phyloP scores from a whole-genome alignment of 2,329 filamentous ascomycete species.

The Botrytis porri region DNA sequence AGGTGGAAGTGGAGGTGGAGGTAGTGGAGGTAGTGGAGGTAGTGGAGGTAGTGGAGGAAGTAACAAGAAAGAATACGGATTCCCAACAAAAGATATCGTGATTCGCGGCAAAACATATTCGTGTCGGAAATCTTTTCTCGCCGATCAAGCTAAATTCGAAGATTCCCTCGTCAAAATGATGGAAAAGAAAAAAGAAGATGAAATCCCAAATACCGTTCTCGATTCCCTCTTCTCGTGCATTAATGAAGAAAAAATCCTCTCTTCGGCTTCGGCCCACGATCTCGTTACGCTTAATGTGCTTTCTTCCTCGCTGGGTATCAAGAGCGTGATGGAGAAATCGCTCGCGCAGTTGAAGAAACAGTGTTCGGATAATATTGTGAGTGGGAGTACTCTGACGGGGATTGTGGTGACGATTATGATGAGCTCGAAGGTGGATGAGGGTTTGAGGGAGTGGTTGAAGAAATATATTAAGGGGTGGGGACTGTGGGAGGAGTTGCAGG shows the following conservation, averaged over 20 bases:
- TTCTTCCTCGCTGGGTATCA: constrained; percentile 24
- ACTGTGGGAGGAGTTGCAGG: background rate
- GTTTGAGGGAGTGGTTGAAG: constrained; percentile 29
- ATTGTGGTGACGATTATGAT: constrained; percentile 26
- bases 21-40: too few relatives aligned
- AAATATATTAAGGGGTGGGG: constrained; percentile 21
- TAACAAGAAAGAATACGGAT: constrained; percentile 21
- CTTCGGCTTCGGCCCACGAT: constrained; percentile 25
- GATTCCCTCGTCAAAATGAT: constrained; percentile 29
- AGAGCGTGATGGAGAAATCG: constrained; percentile 26
- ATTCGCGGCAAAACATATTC: constrained; percentile 31
- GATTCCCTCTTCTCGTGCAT: constrained; percentile 32
- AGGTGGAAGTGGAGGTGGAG: background rate
- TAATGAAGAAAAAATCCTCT: constrained; percentile 28
- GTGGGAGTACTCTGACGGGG: constrained; percentile 13
- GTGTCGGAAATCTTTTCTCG: constrained; percentile 30
- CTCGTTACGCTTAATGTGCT: constrained; percentile 33
- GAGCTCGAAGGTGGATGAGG: constrained; percentile 30
- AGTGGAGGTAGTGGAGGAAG: background rate
- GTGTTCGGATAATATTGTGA: constrained; percentile 12
- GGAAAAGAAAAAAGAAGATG: constrained; percentile 31
- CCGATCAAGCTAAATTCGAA: constrained; percentile 33
- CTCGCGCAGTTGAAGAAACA: constrained; percentile 26
- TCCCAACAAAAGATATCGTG: constrained; percentile 32
- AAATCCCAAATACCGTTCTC: constrained; percentile 29